phyloP scores from a whole-genome alignment of 2,329 filamentous ascomycete species.

The Cadophora sp. region DNA sequence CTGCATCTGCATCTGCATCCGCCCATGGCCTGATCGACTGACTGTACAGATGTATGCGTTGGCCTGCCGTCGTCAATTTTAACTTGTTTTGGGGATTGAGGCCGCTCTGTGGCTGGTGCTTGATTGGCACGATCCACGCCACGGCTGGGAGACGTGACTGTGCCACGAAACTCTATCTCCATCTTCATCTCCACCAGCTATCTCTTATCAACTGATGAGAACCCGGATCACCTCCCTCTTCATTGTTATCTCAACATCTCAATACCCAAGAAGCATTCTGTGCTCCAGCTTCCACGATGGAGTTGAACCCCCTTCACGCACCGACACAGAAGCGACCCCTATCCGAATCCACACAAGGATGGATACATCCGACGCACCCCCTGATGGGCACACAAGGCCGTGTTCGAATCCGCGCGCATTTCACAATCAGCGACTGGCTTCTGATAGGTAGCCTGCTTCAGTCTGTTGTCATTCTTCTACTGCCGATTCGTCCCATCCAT shows the following conservation, averaged over 20 bases:
- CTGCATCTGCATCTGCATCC: not conserved
- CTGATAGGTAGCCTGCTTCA: slow-evolving; percentile 25
- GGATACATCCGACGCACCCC: slow-evolving; percentile 21
- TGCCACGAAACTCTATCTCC: not conserved
- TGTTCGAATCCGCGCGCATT: slow-evolving; percentile 21
- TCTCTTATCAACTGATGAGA: not conserved
- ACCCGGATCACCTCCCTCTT: not conserved
- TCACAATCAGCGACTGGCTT: slow-evolving; percentile 29
- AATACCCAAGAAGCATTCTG: not conserved
- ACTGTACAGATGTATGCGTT: not conserved
- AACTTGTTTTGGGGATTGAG: not conserved
- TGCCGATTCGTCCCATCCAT: slow-evolving; percentile 8
- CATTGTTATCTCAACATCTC: not conserved
- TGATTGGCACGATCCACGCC: not conserved
- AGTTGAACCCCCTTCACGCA: slow-evolving; percentile 17
- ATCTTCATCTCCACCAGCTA: not conserved
- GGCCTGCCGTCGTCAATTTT: not conserved
- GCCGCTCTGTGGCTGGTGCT: not conserved
- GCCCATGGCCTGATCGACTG: not conserved
- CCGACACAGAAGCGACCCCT: slow-evolving; percentile 9
- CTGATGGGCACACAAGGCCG: slow-evolving; percentile 24
- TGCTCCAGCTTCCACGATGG: slow-evolving; percentile 9
- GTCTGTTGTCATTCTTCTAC: slow-evolving; percentile 19
- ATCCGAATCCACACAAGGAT: slow-evolving; percentile 23
- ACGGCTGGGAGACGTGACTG: too few relatives aligned